Percentiles rank a stretch among this genome's conserved stretches.
Conservation (phyloP, 345 rosid genomes). For the Gossypium arboreum region DNA sequence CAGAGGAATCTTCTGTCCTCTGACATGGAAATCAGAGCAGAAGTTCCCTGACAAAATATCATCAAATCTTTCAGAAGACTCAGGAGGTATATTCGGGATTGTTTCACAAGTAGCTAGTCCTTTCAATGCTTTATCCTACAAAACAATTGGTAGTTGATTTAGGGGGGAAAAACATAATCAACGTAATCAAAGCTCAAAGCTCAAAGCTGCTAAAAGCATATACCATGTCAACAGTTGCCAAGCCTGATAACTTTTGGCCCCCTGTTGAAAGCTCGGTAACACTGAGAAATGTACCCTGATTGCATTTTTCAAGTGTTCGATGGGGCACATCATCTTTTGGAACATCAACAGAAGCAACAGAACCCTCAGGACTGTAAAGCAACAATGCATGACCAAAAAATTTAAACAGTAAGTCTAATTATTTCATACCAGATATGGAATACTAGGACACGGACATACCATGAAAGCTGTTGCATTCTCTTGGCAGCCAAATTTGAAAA, state of each 20-base stretch:
- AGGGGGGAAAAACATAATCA: not conserved
- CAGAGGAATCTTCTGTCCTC: slow-evolving; percentile 65
- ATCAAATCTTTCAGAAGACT: slow-evolving; percentile 37
- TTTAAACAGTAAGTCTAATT: not conserved
- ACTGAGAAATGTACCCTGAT: slow-evolving; percentile 64
- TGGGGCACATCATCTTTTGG: slow-evolving; percentile 30
- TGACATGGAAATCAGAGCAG: slow-evolving; percentile 45
- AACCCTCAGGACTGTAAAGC: slow-evolving; percentile 41
- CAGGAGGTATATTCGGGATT: slow-evolving; percentile 29
- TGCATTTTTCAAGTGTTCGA: slow-evolving; percentile 49
- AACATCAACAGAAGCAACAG: slow-evolving; percentile 37
- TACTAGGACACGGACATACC: slow-evolving; percentile 38
- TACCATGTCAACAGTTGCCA: slow-evolving; percentile 78
- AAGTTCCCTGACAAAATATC: slow-evolving; percentile 38
- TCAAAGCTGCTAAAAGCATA: slow-evolving; percentile 19
- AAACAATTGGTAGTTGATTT: slow-evolving; percentile 18
- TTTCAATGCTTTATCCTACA: slow-evolving; percentile 80
- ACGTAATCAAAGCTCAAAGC: slow-evolving; percentile 16
- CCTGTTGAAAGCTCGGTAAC: slow-evolving; percentile 75
- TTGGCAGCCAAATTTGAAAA: slow-evolving; percentile 55
- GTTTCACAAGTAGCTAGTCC: slow-evolving; percentile 60
- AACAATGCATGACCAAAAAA: slow-evolving; percentile 11
- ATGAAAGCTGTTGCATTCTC: slow-evolving; percentile 38
- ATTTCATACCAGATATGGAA: not conserved
- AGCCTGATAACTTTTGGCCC: slow-evolving; percentile 46